Evolutionary conservation across 2,329 filamentous ascomycete species (phyloP).

Genomic region (Zelopaecilomyces penicillatus): DNA sequence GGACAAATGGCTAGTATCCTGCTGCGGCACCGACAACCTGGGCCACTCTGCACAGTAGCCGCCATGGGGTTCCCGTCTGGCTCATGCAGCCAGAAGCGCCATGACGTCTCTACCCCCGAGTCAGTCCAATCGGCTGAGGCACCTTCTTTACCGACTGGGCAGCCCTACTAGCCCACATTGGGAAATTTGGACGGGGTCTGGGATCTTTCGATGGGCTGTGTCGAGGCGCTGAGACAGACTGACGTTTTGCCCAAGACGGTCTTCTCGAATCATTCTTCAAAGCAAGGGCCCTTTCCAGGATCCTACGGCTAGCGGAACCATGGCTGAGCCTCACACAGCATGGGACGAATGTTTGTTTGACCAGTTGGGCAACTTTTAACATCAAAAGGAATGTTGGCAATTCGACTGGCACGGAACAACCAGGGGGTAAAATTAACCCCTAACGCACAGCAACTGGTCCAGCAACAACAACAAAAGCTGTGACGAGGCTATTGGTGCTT

Average conservation of each 20-base stretch:
- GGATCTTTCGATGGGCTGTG: not conserved
- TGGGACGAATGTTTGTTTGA: not conserved
- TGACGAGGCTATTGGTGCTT: too few relatives aligned
- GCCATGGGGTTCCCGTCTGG: constrained; percentile 7
- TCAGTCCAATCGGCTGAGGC: constrained; percentile 10
- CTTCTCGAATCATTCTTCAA: constrained; percentile 8
- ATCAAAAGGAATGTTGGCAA: not conserved
- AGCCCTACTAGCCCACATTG: constrained; percentile 7
- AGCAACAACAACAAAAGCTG: not conserved
- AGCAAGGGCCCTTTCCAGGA: not conserved
- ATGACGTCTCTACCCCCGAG: constrained; percentile 11
- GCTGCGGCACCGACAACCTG: constrained; percentile 8
- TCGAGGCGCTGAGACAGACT: constrained; percentile 1
- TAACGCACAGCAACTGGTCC: constrained; percentile 1
- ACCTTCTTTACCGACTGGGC: constrained; percentile 3
- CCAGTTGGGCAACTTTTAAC: not conserved
- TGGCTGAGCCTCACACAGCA: not conserved
- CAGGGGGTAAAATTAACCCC: not conserved
- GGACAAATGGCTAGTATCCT: not conserved
- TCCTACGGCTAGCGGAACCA: not conserved
- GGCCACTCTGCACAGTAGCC: constrained; percentile 3
- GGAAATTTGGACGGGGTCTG: constrained; percentile 1
- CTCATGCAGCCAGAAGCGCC: constrained; percentile 3
- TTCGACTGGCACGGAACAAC: not conserved
- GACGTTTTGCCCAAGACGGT: constrained; percentile 2